These are phyloP conservation scores for Scedosporium apiospermum DNA, from an alignment of 2,329 filamentous ascomycete species.

Conservation along the genomic window DNA sequence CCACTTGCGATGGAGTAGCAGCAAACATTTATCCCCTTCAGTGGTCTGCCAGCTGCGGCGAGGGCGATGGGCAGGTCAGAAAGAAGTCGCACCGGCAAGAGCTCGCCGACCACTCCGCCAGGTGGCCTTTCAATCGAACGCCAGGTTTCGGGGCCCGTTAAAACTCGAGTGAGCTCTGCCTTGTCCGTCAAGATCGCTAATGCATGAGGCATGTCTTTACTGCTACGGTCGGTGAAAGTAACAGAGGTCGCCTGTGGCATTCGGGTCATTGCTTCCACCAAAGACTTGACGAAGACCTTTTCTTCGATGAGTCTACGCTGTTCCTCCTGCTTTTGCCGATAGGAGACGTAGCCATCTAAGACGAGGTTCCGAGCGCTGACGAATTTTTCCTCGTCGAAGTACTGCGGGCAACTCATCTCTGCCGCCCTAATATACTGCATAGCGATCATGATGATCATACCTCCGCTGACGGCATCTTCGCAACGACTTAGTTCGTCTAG, in stretches of 20 bases:
- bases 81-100: not conserved
- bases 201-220: not conserved
- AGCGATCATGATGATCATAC: too few relatives aligned
- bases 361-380: too few relatives aligned
- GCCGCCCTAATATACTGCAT: too few relatives aligned
- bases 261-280: too few relatives aligned
- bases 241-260: not conserved
- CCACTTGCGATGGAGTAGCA: not conserved
- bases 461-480: too few relatives aligned
- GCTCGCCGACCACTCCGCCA: not conserved
- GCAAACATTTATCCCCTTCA: not conserved
- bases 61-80: not conserved
- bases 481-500: too few relatives aligned
- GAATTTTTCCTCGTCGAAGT: too few relatives aligned
- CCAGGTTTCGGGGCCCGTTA: not conserved
- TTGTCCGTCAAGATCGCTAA: not conserved
- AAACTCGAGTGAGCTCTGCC: not conserved
- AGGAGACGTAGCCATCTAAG: too few relatives aligned
- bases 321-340: too few relatives aligned
- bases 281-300: too few relatives aligned
- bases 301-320: too few relatives aligned
- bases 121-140: not conserved
- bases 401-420: too few relatives aligned
- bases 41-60: not conserved
- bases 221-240: not conserved